Base-by-base conservation (phyloP, 2,329 filamentous ascomycete genomes). In the Aspergillus glaucus region DNA sequence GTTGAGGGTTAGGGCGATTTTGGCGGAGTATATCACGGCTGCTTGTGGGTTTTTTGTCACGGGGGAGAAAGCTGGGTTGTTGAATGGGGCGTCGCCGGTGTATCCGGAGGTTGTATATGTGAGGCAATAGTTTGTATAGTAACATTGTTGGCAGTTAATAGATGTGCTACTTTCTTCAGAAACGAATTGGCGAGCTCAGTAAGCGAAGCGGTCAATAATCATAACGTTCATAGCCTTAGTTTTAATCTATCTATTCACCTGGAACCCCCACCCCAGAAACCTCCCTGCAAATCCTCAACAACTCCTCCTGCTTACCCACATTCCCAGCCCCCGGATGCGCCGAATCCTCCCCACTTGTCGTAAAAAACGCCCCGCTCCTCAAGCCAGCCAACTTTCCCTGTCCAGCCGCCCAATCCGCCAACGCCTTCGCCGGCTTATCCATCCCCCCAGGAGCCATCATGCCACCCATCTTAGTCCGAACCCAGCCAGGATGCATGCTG, bases 381-480 rank as follows among this genome's bases (percentile, higher is more conserved):
- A 53, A 41, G 15, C 40, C 45, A 4, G 59, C 55, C 46, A 63
- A 30, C 9, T 47, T 47, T 1, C 57, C 59, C 19, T 60, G 10
- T 1, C 61, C 62, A 46, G 45, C 48, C 6, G 74, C 75, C 50
- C 77, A 70, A 60, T 74, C 71, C 2, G 73, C 70, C 57, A 78
- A 76, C 1, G 73, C 74, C 40, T 73, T 69, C 0, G 77, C 70
- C 2, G 73, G 74, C 28, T 69, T 69, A 30, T 76, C 67, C n/a
- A 76, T 62, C 15, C 70, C 70, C 0, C 72, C 78, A 0, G 76
- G 63, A 0, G 79, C 79, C 24, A 63, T 62, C 9, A 49, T 52
- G 2, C 73, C 79, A 7, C 77, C 77, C 74, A 79, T 78, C 61
- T 79, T 79, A 0, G 77, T 79, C 8, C 75, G 63, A 34, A 79